Evolutionary conservation across 192 early-diverging fungal species (phyloP).

Genomic region (Umbelopsis ramanniana): DNA sequence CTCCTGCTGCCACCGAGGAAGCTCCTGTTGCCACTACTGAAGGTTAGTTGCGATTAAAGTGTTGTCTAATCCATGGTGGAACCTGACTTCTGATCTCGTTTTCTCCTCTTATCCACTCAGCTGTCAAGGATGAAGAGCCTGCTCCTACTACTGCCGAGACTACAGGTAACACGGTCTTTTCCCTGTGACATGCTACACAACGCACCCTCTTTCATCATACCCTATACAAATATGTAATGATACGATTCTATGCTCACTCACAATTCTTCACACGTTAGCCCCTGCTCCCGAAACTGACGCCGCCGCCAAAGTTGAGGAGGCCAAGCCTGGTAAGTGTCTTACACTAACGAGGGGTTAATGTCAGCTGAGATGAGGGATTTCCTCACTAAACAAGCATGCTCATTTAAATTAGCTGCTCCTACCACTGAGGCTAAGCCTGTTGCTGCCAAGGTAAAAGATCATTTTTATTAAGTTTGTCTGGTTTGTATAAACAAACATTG

Average conservation of each 20-base stretch:
- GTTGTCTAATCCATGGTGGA: neutral
- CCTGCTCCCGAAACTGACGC: neutral
- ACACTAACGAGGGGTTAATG: neutral
- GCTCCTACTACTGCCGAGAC: slow-evolving; percentile 4
- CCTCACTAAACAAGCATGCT: neutral
- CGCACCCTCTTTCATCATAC: neutral
- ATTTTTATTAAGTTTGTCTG: no score
- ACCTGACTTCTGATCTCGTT: neutral
- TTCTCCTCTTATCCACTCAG: neutral
- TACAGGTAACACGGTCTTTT: slow-evolving; percentile 17
- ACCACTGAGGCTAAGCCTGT: slow-evolving; percentile 8
- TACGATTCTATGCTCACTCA: no score
- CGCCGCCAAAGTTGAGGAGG: slow-evolving; percentile 4
- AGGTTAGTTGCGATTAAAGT: neutral
- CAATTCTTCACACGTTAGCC: neutral
- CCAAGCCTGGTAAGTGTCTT: slow-evolving; percentile 12
- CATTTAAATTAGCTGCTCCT: neutral
- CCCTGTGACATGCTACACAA: neutral
- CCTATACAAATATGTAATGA: no score
- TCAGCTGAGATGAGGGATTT: neutral
- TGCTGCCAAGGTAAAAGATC: slow-evolving; percentile 23
- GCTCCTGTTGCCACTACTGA: slow-evolving; percentile 16
- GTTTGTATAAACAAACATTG: slow-evolving; percentile 7
- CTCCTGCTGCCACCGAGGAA: neutral
- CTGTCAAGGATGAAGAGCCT: slow-evolving; percentile 19